Percentiles rank a stretch among this genome's conserved stretches.
Conservation (phyloP, 164 flowering plant genomes). For the Buxus sempervirens region DNA sequence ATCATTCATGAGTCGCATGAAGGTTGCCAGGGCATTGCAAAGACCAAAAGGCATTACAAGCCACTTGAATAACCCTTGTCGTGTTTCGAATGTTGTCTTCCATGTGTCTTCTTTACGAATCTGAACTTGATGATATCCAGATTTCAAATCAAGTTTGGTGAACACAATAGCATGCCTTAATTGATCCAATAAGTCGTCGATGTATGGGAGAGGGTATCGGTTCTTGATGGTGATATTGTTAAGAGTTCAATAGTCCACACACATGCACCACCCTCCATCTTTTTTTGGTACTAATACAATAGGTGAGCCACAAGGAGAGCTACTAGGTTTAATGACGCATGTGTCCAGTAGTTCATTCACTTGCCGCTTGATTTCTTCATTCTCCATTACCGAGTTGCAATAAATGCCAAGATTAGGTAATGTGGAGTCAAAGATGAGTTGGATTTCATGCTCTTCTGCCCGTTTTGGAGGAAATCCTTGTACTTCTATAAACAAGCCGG, state of each 20-base stretch:
- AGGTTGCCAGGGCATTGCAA: neutral
- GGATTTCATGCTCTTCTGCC: too few relatives aligned
- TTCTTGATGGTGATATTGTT: constrained; percentile 9
- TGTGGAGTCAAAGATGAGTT: too few relatives aligned
- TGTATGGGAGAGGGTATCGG: neutral
- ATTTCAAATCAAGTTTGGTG: neutral
- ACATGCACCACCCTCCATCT: neutral
- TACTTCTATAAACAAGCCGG: too few relatives aligned
- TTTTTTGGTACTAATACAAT: neutral
- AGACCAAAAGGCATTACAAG: too few relatives aligned
- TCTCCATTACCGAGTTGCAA: too few relatives aligned
- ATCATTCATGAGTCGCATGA: neutral
- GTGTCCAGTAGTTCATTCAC: neutral
- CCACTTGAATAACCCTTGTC: neutral
- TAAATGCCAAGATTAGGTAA: too few relatives aligned
- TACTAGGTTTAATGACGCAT: neutral
- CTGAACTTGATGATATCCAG: neutral
- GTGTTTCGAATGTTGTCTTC: neutral
- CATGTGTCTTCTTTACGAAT: neutral
- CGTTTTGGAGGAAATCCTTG: too few relatives aligned
- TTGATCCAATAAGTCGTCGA: neutral
- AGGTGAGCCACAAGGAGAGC: neutral
- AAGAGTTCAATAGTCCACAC: neutral
- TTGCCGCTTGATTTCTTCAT: neutral
- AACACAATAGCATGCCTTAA: neutral